Conservation (phyloP, 345 rosid genomes). For the Brassica cretica region DNA sequence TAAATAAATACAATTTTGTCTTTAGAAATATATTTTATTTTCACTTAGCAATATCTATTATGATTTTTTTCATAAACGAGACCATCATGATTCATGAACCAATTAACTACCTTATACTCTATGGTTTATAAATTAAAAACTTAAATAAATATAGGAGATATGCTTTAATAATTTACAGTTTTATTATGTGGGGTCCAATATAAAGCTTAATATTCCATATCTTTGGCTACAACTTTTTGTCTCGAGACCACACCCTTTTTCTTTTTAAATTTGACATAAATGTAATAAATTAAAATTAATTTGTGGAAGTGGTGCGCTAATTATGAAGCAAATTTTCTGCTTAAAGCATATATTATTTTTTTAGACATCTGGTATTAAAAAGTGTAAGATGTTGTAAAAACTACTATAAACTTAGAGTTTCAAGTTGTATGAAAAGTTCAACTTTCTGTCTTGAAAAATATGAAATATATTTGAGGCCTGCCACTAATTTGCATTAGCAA, state of each 20-base stretch:
- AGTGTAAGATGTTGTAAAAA: slow-evolving; percentile 8
- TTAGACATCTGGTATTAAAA: not conserved
- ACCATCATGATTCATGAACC: not conserved
- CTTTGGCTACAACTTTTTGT: slow-evolving; percentile 34
- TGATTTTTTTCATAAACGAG: slow-evolving; percentile 1
- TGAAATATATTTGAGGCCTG: slow-evolving; percentile 24
- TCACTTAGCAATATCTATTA: not conserved
- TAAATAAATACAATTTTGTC: not conserved
- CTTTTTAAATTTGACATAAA: slow-evolving; percentile 9
- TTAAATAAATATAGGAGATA: slow-evolving; percentile 25
- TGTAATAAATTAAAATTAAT: not conserved
- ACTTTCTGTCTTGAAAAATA: slow-evolving; percentile 21
- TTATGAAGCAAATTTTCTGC: slow-evolving; percentile 19
- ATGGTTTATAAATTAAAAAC: not conserved
- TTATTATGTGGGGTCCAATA: slow-evolving; percentile 40
- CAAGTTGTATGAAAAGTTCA: slow-evolving; percentile 34
- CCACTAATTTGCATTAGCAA: slow-evolving; percentile 30
- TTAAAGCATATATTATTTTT: not conserved
- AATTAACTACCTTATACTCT: slow-evolving; percentile 7
- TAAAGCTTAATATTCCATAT: slow-evolving; percentile 40
- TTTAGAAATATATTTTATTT: not conserved
- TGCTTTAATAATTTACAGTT: slow-evolving; percentile 37
- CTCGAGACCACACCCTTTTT: slow-evolving; percentile 30
- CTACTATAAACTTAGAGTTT: slow-evolving; percentile 16
- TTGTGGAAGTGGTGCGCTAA: slow-evolving; percentile 24